Percentiles rank a stretch among this genome's conserved stretches.
Conservation (phyloP, 371 early-diverging fungal genomes). For the Globomyces sp. region DNA sequence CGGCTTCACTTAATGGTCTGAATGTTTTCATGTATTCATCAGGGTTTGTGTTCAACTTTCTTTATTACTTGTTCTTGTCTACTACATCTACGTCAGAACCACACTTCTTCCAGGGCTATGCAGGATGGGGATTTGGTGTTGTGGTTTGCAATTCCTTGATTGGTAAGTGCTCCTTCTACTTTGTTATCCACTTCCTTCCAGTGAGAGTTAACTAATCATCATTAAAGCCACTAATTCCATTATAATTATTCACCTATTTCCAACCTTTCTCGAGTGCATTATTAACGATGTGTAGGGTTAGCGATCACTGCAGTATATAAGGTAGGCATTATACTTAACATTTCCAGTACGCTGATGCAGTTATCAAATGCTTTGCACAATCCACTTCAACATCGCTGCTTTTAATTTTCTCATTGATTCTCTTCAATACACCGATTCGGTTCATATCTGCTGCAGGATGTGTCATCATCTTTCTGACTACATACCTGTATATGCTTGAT, state of each 20-base stretch:
- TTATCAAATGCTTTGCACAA: not conserved
- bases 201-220: too few relatives aligned
- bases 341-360: not conserved
- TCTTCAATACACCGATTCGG: not conserved
- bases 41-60: not conserved
- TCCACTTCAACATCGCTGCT: not conserved
- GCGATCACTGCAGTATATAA: conserved; percentile 11
- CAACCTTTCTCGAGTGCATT: too few relatives aligned
- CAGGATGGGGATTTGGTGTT: not conserved
- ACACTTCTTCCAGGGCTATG: not conserved
- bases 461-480: conserved; percentile 6
- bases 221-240: too few relatives aligned
- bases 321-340: not conserved
- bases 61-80: not conserved
- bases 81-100: not conserved
- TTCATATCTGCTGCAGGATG: not conserved
- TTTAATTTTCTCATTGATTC: not conserved
- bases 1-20: not conserved
- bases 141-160: conserved; percentile 2
- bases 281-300: not conserved
- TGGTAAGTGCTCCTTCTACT: not conserved
- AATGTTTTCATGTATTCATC: conserved; percentile 2
- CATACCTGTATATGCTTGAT: not conserved
- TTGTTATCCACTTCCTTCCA: too few relatives aligned
- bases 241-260: too few relatives aligned